Evolutionary conservation across 441 rosid species (phyloP).

Genomic region (Iberis amara): DNA sequence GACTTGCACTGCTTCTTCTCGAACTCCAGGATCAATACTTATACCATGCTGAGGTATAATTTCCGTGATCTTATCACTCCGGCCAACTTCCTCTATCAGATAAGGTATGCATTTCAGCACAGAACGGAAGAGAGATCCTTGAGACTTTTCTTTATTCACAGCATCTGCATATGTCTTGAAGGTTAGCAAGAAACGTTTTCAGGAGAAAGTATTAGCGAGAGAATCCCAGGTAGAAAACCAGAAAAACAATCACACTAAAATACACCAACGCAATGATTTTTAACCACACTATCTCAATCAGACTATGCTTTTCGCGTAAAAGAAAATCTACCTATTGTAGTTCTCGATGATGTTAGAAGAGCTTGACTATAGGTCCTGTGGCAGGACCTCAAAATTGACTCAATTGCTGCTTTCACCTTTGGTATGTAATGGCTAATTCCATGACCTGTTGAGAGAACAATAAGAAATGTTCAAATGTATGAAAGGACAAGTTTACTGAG

Average conservation of each 20-base stretch:
- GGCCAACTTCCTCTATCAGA: constrained; percentile 95
- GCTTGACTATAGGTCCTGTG: constrained; percentile 83
- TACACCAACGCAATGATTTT: constrained; percentile 4
- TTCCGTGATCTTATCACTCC: constrained; percentile 96
- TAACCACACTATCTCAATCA: constrained; percentile 13
- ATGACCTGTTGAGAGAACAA: constrained; percentile 49
- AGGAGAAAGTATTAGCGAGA: constrained; percentile 18
- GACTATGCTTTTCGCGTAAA: constrained; percentile 11
- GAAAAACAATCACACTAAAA: constrained; percentile 6
- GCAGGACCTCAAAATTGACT: constrained; percentile 87
- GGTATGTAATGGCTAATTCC: constrained; percentile 94
- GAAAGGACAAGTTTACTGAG: constrained; percentile 12
- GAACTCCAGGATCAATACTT: constrained; percentile 98
- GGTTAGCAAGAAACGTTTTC: constrained; percentile 19
- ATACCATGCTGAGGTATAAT: constrained; percentile 99
- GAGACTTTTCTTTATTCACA: constrained; percentile 96
- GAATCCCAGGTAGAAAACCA: constrained; percentile 20
- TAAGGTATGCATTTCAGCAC: constrained; percentile 97
- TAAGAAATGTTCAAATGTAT: constrained; percentile 14
- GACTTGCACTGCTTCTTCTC: constrained; percentile 98
- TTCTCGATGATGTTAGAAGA: constrained; percentile 85
- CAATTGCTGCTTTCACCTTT: constrained; percentile 97
- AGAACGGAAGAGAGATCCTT: constrained; percentile 87
- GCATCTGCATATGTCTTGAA: constrained; percentile 60
- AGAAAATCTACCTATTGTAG: constrained; percentile 61